Evolutionary conservation across 2,329 filamentous ascomycete species (phyloP), one percentile per base, ranked within the genome.

Genomic region (Scedosporium apiospermum): DNA sequence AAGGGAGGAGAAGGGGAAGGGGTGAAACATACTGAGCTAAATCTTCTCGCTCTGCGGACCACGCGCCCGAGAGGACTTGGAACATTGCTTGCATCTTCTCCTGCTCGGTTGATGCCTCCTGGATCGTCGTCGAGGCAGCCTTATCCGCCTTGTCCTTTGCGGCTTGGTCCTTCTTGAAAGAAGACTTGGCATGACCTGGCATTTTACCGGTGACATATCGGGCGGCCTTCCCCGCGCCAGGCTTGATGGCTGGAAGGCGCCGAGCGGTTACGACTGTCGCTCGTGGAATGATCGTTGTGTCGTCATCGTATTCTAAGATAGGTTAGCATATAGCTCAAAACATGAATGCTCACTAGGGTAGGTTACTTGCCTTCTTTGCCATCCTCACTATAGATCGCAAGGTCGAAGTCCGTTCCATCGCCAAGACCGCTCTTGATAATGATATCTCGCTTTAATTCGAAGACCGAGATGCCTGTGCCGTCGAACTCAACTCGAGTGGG

Each of bases 361-460:
- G 34, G 23, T 27, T 62, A 75, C 85, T 81, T 82, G 95, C 91
- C 90, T 84, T 96, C 91, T 73, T 87, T 90, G 67, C 87, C 89
- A 75, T 98, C 93, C 73, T 96, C 91, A 66, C 91, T 90, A 76
- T 92, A 96, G 68, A 99, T 96, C 67, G 91, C 88, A 62, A 99
- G 85, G 76, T 99, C 93, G 74, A 98, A 97, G 74, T 99, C 95
- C 67, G 90, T 91, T 65, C 95, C 95, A 77, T 98, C 93, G 68
- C 95, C 95, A 68, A 99, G 84, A 65, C 91, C 91, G 76, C 91
- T 96, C 75, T 93, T 90, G 75, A 85, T 87, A 79, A 99, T 99
- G 72, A 99, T 99, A 78, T 98, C 95, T 80, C 93, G 90, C 80
- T 99, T 99, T 73, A 99, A 83, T 74, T 99, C 96, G 78, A 98